phyloP scores from a whole-genome alignment of 257 asterid genomes.

The Nicotiana benthamiana region DNA sequence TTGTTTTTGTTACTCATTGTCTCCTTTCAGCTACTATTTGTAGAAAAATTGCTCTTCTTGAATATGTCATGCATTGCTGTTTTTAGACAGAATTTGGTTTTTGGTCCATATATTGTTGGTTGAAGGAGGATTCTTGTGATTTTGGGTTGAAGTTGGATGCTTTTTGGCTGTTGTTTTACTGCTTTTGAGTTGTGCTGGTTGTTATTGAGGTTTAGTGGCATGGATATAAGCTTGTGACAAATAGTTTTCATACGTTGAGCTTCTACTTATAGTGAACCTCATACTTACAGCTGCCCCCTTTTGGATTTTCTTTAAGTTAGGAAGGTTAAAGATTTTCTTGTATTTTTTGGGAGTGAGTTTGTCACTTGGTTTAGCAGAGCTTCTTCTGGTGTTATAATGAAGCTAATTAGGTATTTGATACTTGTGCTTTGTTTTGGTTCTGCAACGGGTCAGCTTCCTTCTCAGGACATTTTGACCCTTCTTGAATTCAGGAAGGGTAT shows the following conservation, averaged over 20 bases:
- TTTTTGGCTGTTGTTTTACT: neutral
- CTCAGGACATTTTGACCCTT: constrained; percentile 74
- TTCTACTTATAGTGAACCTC: neutral
- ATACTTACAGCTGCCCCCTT: neutral
- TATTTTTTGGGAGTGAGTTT: neutral
- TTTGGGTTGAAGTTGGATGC: neutral
- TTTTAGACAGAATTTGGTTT: neutral
- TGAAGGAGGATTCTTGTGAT: neutral
- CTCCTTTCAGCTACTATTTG: neutral
- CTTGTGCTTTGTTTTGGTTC: constrained; percentile 39
- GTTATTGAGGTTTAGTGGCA: neutral
- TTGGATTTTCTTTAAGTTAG: neutral
- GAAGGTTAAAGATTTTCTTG: neutral
- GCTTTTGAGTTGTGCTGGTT: neutral
- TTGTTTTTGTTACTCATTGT: neutral
- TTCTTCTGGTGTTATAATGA: constrained; percentile 36
- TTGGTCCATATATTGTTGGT: neutral
- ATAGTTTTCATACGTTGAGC: neutral
- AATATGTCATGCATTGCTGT: neutral
- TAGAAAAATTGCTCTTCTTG: neutral
- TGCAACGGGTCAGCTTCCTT: constrained; percentile 78
- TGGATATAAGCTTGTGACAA: neutral
- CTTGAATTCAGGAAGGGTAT: constrained; percentile 95
- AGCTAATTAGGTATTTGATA: constrained; percentile 41
- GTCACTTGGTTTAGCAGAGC: neutral